A percentile compares a stretch with the other conserved stretches of the same genome.
phyloP scores from a whole-genome alignment of 176 grass and related monocot genomes.

The Cenchrus americanus region DNA sequence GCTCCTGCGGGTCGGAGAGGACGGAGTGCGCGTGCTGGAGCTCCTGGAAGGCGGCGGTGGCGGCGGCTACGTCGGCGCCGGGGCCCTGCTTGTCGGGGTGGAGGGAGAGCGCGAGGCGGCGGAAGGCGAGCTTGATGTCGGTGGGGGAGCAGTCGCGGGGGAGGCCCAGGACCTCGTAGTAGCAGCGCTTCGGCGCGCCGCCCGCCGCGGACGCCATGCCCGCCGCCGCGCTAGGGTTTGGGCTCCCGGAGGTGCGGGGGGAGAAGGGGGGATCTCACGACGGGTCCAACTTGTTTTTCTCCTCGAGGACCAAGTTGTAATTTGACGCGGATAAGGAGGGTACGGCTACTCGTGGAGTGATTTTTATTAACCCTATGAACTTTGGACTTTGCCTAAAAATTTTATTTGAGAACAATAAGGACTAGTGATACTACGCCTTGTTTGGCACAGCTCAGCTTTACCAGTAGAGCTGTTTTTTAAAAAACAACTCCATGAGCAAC shows the following conservation, averaged over 20 bases:
- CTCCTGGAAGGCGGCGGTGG: conserved; percentile 96
- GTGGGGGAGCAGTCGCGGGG: conserved; percentile 62
- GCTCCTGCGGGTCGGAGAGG: conserved; percentile 87
- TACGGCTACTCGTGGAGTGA: background rate
- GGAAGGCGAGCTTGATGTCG: conserved; percentile 81
- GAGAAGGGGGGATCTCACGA: background rate
- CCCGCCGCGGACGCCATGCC: conserved; percentile 53
- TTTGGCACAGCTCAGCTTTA: too few species aligned
- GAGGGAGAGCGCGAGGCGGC: conserved; percentile 82
- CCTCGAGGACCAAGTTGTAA: background rate
- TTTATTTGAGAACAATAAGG: too few species aligned
- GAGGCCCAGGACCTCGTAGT: conserved; percentile 84
- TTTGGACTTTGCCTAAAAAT: too few species aligned
- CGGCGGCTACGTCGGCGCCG: conserved; percentile 47
- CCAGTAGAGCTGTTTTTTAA: too few species aligned
- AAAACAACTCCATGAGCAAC: too few species aligned
- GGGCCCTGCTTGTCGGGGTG: conserved; percentile 86
- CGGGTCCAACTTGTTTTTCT: background rate
- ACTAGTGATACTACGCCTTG: too few species aligned
- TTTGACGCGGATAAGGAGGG: background rate
- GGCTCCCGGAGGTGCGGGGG: background rate
- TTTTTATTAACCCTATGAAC: too few species aligned
- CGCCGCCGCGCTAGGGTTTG: conserved; percentile 54
- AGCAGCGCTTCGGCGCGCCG: conserved; percentile 71
- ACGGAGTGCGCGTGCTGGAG: conserved; percentile 87